Conservation (phyloP, 352 stramenopile genomes). For the Phytophthora rubi region DNA sequence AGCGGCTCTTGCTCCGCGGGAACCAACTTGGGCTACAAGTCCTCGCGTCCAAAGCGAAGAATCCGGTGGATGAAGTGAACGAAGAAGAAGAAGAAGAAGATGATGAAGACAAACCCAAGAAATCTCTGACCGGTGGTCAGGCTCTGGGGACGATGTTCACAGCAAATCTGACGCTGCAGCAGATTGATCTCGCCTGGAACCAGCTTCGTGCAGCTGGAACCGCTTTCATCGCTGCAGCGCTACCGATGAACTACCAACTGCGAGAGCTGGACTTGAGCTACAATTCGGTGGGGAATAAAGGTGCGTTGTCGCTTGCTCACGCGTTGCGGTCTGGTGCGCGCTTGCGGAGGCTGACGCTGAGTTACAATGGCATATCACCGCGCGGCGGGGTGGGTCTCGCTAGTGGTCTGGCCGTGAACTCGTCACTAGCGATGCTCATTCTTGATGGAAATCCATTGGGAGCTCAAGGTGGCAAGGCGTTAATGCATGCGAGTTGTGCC, state of each 20-base stretch:
- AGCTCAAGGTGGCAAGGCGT: slow-evolving; percentile 54
- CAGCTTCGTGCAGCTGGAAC: slow-evolving; percentile 53
- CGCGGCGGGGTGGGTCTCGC: slow-evolving; percentile 63
- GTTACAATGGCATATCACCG: slow-evolving; percentile 70
- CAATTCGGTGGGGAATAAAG: slow-evolving; percentile 66
- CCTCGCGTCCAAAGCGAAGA: slow-evolving; percentile 4
- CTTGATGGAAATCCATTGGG: slow-evolving; percentile 72
- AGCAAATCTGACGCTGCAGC: slow-evolving; percentile 73
- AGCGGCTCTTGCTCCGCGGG: slow-evolving; percentile 59
- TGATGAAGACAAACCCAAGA: slow-evolving; percentile 10
- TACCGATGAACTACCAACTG: slow-evolving; percentile 73
- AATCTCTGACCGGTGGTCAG: slow-evolving; percentile 64
- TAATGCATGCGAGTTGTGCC: slow-evolving; percentile 64
- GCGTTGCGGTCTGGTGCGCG: slow-evolving; percentile 57
- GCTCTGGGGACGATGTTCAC: slow-evolving; percentile 82
- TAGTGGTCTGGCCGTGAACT: slow-evolving; percentile 59
- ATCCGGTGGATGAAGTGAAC: slow-evolving; percentile 8
- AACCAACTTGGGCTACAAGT: slow-evolving; percentile 81
- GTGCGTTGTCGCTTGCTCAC: slow-evolving; percentile 63
- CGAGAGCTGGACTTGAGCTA: slow-evolving; percentile 68
- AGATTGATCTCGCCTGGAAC: slow-evolving; percentile 90
- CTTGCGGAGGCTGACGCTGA: slow-evolving; percentile 52
- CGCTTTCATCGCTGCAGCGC: slow-evolving; percentile 50
- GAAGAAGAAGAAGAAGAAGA: slow-evolving; percentile 22
- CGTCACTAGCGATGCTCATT: slow-evolving; percentile 49